Conservation (phyloP, 345 rosid genomes). For the Garcia nutans region DNA sequence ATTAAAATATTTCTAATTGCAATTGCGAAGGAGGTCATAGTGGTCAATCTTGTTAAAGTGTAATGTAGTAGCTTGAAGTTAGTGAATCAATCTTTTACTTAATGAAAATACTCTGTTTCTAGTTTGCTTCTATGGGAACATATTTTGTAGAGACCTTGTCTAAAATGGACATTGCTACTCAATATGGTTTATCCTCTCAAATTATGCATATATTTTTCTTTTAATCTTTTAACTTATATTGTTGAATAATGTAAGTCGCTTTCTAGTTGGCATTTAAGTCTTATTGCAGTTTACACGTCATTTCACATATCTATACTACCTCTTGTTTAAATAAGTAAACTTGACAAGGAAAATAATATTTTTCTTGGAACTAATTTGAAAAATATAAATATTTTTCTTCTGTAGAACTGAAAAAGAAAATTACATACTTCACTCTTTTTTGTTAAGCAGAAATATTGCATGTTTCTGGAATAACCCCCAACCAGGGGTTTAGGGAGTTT, state of each 20-base stretch:
- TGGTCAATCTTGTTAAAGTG: not conserved
- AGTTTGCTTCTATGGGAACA: not conserved
- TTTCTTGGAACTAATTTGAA: too few species aligned
- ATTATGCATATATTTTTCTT: not conserved
- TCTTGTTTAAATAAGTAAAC: not conserved
- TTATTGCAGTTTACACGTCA: not conserved
- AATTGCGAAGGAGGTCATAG: not conserved
- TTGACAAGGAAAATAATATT: not conserved
- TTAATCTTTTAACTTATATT: not conserved
- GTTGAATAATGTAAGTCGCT: not conserved
- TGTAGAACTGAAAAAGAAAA: not conserved
- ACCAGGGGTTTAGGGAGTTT: constrained; percentile 74
- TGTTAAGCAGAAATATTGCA: constrained; percentile 66
- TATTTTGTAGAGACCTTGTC: not conserved
- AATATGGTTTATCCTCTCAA: not conserved
- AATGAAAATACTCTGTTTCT: not conserved
- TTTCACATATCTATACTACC: not conserved
- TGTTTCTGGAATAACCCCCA: constrained; percentile 67
- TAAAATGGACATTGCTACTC: not conserved
- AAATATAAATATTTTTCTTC: too few species aligned
- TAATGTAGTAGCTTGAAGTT: not conserved
- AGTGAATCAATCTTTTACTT: not conserved
- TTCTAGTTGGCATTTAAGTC: not conserved
- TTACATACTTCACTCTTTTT: not conserved
- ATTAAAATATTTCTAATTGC: not conserved